A percentile compares a stretch with the other conserved stretches of the same genome.
phyloP scores from a whole-genome alignment of 75 land plant species.

The Isoetes taiwanensis region DNA sequence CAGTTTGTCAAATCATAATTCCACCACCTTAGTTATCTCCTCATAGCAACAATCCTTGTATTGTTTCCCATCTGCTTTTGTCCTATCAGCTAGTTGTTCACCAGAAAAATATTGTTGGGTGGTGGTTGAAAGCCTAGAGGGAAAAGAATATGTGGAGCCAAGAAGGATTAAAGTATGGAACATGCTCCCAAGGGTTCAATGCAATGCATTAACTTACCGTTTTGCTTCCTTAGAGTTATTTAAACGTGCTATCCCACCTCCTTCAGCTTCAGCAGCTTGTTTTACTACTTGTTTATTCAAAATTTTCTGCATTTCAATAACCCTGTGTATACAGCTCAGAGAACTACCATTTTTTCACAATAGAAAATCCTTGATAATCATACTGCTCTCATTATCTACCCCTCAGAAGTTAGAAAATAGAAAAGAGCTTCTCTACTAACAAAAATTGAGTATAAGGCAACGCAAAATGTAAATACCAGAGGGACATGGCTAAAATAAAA shows the following conservation, averaged over 20 bases:
- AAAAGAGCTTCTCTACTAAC: too few species aligned
- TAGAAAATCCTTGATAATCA: too few species aligned
- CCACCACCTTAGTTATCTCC: conserved; percentile 74
- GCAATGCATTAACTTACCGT: not conserved
- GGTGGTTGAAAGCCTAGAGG: not conserved
- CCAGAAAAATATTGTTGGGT: conserved; percentile 34
- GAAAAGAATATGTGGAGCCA: not conserved
- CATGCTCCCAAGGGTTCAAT: not conserved
- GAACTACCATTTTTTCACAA: too few species aligned
- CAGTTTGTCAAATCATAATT: conserved; percentile 54
- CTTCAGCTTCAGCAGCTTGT: conserved; percentile 98
- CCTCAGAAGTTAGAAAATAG: too few species aligned
- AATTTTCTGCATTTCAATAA: conserved; percentile 97
- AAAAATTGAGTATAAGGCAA: too few species aligned
- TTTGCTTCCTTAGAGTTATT: conserved; percentile 25
- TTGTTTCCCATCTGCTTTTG: conserved; percentile 52
- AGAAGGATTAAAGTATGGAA: too few species aligned
- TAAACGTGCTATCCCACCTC: conserved; percentile 66
- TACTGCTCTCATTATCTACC: too few species aligned
- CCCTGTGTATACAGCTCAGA: too few species aligned
- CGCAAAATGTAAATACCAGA: too few species aligned
- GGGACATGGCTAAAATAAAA: too few species aligned
- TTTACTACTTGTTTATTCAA: conserved; percentile 94
- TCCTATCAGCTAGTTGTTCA: conserved; percentile 40
- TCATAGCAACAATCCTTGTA: conserved; percentile 97